Evolutionary conservation across 1,284 basidiomycete genomes (phyloP), one percentile per base, ranked within the genome.

Genomic region (Ganoderma sinense): DNA sequence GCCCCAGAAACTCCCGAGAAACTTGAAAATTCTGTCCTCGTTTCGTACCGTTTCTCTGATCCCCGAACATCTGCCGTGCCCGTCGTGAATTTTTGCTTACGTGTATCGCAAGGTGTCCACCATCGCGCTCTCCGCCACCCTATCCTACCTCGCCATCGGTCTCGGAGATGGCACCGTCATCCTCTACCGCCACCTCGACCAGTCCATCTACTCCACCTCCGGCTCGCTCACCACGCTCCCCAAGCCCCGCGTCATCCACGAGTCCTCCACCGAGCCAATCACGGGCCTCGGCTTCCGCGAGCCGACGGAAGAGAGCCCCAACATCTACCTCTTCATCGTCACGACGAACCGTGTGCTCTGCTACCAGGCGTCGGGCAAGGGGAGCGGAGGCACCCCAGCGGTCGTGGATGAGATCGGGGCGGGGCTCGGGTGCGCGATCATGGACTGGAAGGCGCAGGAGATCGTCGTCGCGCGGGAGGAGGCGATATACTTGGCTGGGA

Each of bases 131-230:
- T 94, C 97, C 0, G 83, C 89, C 7, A 88, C 88, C n/a, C 86
- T 98, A 0, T 90, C 94, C 0, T 94, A 97, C 80, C 88, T 99
- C 23, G 94, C 97, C 5, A 88, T 98, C 53, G 97, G 96, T 10
- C 87, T 99, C 13, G 96, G 92, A 1, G 97, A 99, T 77, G 97
- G 97, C n/a, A 95, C 95, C 0, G 96, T 98, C 7, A 87, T 98
- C 6, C 86, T 98, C 23, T 97, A 97, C 78, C 91, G 95, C 4
- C 94, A 98, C 75, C 86, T 99, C 45, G 92, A 97, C 77, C 95
- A 97, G 78, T 95, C 95, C 0, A 85, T 97, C 29, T 88, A 91
- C 14, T 89, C 92, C 0, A 79, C 80, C 23, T 87, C 84, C 0
- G 83, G 82, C 6, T 89, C 91, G 1, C 85, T 95, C 16, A 90